Evolutionary conservation across 2,329 filamentous ascomycete species (phyloP).

Genomic region (Botrytis deweyae): DNA sequence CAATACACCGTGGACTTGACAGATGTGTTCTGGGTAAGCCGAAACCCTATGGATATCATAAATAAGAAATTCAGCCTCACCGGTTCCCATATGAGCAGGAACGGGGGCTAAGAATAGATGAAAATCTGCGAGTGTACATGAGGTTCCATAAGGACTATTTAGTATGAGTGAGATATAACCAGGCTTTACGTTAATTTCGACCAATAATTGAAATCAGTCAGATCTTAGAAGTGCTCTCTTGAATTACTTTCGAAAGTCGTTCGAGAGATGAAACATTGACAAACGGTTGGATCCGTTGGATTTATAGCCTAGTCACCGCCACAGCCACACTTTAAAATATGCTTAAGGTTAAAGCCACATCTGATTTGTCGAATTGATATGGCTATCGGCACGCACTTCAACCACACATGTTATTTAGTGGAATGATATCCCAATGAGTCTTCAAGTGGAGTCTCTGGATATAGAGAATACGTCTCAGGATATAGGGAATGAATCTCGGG

Average conservation of each 20-base stretch:
- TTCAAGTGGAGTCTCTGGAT: constrained; percentile 17
- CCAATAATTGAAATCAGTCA: neutral
- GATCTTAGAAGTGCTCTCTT: neutral
- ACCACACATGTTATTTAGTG: neutral
- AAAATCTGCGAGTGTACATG: neutral
- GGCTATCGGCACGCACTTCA: neutral
- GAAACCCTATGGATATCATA: neutral
- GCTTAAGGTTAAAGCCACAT: constrained; percentile 13
- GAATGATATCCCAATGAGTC: constrained; percentile 10
- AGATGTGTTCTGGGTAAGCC: neutral
- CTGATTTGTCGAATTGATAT: neutral
- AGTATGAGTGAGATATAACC: neutral
- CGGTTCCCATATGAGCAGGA: neutral
- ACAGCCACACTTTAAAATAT: constrained; percentile 16
- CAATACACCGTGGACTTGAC: neutral
- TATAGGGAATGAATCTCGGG: constrained; percentile 30
- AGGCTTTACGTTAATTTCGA: neutral
- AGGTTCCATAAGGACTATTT: neutral
- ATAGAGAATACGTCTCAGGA: constrained; percentile 28
- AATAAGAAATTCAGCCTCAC: neutral
- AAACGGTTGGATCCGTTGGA: neutral
- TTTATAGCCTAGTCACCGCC: neutral
- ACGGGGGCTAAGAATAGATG: neutral
- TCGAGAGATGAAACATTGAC: neutral
- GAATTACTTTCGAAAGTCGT: neutral